Evolutionary conservation across 768 basidiomycete genomes (phyloP).

Genomic region (Suillus decipiens): DNA sequence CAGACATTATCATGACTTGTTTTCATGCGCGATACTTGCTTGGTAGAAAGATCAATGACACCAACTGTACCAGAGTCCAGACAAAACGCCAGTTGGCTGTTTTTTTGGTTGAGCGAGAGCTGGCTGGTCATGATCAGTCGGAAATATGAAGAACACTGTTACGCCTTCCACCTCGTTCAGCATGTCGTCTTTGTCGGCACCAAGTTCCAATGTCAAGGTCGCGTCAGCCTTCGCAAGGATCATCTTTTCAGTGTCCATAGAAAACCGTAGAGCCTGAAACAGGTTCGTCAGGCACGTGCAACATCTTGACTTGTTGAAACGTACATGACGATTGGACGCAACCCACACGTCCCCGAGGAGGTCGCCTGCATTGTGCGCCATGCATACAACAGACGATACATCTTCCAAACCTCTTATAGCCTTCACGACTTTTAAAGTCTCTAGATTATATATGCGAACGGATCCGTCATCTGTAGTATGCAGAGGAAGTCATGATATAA

Average conservation of each 20-base stretch:
- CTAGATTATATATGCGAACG: constrained; percentile 63
- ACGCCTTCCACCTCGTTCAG: constrained; percentile 61
- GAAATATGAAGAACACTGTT: constrained; percentile 3
- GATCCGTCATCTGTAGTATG: constrained; percentile 58
- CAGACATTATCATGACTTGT: constrained; percentile 60
- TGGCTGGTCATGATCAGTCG: constrained; percentile 46
- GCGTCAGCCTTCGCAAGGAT: constrained; percentile 57
- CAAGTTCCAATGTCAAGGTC: constrained; percentile 43
- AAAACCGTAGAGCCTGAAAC: constrained; percentile 38
- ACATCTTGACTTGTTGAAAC: not conserved
- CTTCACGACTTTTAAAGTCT: constrained; percentile 59
- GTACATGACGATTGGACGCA: constrained; percentile 61
- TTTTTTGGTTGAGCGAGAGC: constrained; percentile 62
- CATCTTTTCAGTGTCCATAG: constrained; percentile 50
- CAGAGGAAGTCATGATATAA: constrained; percentile 7
- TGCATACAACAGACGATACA: constrained; percentile 61
- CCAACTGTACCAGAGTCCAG: constrained; percentile 72
- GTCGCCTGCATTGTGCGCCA: constrained; percentile 41
- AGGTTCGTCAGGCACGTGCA: not conserved
- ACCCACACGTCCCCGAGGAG: constrained; percentile 59
- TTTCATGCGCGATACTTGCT: constrained; percentile 56
- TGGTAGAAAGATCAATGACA: constrained; percentile 56
- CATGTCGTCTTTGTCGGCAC: constrained; percentile 53
- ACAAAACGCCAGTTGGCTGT: constrained; percentile 60
- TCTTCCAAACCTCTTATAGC: constrained; percentile 63